Percentiles rank a stretch among this genome's conserved stretches.
phyloP scores from a whole-genome alignment of 1,284 basidiomycete genomes.

The Trichosporon sp. region DNA sequence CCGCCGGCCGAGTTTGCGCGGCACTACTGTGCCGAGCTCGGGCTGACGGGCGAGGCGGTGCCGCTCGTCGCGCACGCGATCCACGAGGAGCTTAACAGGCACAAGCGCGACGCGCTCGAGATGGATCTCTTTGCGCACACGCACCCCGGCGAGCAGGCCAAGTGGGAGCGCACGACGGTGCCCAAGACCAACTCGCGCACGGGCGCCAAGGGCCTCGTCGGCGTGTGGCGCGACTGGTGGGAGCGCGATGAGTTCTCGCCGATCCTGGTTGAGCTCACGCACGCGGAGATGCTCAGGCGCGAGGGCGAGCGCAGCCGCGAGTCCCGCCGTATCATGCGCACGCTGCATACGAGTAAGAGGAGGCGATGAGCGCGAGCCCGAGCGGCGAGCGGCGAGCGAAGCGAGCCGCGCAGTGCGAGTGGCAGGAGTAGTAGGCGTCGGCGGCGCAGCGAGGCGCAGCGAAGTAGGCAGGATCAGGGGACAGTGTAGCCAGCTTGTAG shows the following conservation, averaged over 20 bases:
- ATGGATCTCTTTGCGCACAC: constrained; percentile 75
- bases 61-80: constrained; percentile 88
- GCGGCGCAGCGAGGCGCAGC: neutral
- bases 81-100: constrained; percentile 89
- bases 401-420: neutral
- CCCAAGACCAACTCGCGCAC: constrained; percentile 53
- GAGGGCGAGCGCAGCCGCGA: constrained; percentile 77
- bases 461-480: neutral
- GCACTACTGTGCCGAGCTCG: constrained; percentile 78
- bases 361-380: neutral
- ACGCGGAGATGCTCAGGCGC: constrained; percentile 85
- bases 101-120: constrained; percentile 90
- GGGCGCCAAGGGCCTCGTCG: constrained; percentile 72
- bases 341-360: constrained; percentile 15
- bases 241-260: constrained; percentile 89
- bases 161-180: constrained; percentile 63
- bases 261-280: constrained; percentile 75
- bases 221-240: constrained; percentile 91
- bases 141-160: constrained; percentile 52
- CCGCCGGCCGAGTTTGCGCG: constrained; percentile 82
- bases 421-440: neutral
- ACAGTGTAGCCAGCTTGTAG: constrained; percentile 1
- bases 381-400: neutral
- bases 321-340: constrained; percentile 51
- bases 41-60: constrained; percentile 77